Evolutionary conservation across 306 rosid species (phyloP), one percentile per base, ranked within the genome.

Genomic region (Cajanus cajan): DNA sequence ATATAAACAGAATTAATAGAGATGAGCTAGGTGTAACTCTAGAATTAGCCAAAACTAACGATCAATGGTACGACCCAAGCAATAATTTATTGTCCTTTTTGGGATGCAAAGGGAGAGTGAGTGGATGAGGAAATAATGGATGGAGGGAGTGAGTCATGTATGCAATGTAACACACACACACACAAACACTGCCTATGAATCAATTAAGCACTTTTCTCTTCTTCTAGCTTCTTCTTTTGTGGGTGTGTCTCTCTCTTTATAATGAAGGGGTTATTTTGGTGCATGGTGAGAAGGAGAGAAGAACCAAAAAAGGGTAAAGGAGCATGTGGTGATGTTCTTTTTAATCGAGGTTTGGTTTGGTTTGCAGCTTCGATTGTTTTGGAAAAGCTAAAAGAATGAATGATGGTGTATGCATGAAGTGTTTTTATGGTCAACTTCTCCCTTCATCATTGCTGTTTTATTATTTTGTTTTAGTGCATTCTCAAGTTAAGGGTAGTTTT

Each of bases 321-420:
- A 16, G 19, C 68, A 14, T 62, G 44, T 62, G 44, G 13, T 14
- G 39, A n/a, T 33, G 18, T 57, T 57, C 37, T 37, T 52, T 65
- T 37, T 21, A 7, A 51, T 80, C 21, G 5, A 18, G 70, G 64
- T 33, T 58, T 68, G 31, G 6, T 25, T 66, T 6, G 24, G 13
- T 51, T 51, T 77, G 54, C 45, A 18, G 76, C 34, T 45, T 48
- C 58, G 19, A 33, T 39, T 34, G 43, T 44, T 58, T 22, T 74
- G 66, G 71, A 57, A 74, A 74, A 67, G 13, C 58, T 33, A 6
- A 47, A 43, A 39, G 31, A 28, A 28, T 28, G 37, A 74, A 74
- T 68, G 71, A 68, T 75, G 81, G 36, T 44, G 7, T 45, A 82
- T 82, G 66, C 31, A 59, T 76, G 67, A 22, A 28, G 43, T 55